Percentiles rank a stretch among this genome's conserved stretches.
Conservation (phyloP, 768 basidiomycete species). For the Russula foetens region DNA sequence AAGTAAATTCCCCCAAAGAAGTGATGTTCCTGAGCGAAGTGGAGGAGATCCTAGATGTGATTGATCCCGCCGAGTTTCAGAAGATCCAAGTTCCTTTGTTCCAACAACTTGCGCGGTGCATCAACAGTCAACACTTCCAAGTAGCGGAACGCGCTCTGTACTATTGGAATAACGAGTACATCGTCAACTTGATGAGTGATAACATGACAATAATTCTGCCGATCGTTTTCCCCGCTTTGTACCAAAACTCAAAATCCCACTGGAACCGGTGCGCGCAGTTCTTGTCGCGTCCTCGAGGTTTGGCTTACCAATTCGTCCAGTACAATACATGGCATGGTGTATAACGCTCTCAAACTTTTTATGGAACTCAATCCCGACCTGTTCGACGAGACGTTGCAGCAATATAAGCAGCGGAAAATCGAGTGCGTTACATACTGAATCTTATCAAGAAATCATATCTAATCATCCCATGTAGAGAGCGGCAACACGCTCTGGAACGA, state of each 20-base stretch:
- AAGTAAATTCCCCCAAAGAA: slow-evolving; percentile 98
- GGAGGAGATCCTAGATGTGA: slow-evolving; percentile 97
- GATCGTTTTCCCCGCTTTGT: slow-evolving; percentile 94
- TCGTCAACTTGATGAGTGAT: slow-evolving; percentile 98
- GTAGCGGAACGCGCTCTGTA: slow-evolving; percentile 94
- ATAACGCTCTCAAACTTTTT: slow-evolving; percentile 95
- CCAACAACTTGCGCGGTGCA: slow-evolving; percentile 90
- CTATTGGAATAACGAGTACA: slow-evolving; percentile 99
- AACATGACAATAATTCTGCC: slow-evolving; percentile 84
- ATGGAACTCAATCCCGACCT: slow-evolving; percentile 99
- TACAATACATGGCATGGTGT: slow-evolving; percentile 98
- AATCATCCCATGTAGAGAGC: slow-evolving; percentile 49
- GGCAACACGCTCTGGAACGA: slow-evolving; percentile 74
- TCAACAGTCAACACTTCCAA: slow-evolving; percentile 99
- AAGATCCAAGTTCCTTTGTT: slow-evolving; percentile 93
- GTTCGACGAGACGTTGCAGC: slow-evolving; percentile 89
- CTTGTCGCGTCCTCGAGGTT: neutral
- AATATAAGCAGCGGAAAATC: slow-evolving; percentile 82
- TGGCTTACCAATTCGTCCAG: slow-evolving; percentile 34
- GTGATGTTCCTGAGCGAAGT: slow-evolving; percentile 99
- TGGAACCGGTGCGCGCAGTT: slow-evolving; percentile 82
- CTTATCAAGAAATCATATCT: neutral
- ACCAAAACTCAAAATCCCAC: slow-evolving; percentile 92
- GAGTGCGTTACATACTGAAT: slow-evolving; percentile 39
- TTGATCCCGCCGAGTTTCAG: slow-evolving; percentile 91